Conservation (phyloP, 2,329 filamentous ascomycete genomes). For the Colletotrichum ledebouriae region DNA sequence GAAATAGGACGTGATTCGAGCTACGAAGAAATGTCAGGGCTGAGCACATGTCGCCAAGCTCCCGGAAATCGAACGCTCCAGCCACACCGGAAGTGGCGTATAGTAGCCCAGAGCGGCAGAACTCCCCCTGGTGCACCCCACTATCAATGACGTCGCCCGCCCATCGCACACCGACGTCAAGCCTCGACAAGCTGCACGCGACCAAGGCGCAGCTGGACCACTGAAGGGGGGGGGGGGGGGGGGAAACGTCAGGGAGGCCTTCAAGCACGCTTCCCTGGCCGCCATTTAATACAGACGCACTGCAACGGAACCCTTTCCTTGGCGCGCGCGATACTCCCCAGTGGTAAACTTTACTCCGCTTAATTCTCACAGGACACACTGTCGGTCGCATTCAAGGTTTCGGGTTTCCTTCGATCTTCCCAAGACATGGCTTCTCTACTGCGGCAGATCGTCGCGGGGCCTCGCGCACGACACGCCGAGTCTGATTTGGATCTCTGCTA, state of each 20-base stretch:
- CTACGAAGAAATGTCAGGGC: background rate
- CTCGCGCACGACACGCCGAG: slow-evolving; percentile 85
- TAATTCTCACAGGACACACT: background rate
- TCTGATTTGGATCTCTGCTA: slow-evolving; percentile 95
- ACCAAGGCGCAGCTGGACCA: slow-evolving; percentile 32
- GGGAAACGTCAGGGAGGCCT: slow-evolving; percentile 27
- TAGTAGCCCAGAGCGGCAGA: background rate
- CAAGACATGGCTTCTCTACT: slow-evolving; percentile 78
- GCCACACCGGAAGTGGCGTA: slow-evolving; percentile 40
- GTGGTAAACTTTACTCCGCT: slow-evolving; percentile 32
- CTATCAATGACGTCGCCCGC: slow-evolving; percentile 38
- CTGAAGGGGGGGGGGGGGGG: no score
- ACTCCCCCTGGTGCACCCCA: slow-evolving; percentile 28
- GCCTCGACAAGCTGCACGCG: slow-evolving; percentile 29
- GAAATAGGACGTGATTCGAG: background rate
- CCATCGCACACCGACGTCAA: slow-evolving; percentile 32
- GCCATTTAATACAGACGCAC: slow-evolving; percentile 30
- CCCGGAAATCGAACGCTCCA: slow-evolving; percentile 13
- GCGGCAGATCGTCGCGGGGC: slow-evolving; percentile 91
- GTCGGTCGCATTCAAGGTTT: slow-evolving; percentile 16
- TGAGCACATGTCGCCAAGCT: slow-evolving; percentile 37
- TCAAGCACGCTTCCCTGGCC: background rate
- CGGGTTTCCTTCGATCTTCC: background rate
- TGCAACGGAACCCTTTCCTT: slow-evolving; percentile 23
- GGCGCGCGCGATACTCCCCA: slow-evolving; percentile 19